Evolutionary conservation across 2,329 filamentous ascomycete species (phyloP), one percentile per base, ranked within the genome.

Genomic region (Cercospora canescens): DNA sequence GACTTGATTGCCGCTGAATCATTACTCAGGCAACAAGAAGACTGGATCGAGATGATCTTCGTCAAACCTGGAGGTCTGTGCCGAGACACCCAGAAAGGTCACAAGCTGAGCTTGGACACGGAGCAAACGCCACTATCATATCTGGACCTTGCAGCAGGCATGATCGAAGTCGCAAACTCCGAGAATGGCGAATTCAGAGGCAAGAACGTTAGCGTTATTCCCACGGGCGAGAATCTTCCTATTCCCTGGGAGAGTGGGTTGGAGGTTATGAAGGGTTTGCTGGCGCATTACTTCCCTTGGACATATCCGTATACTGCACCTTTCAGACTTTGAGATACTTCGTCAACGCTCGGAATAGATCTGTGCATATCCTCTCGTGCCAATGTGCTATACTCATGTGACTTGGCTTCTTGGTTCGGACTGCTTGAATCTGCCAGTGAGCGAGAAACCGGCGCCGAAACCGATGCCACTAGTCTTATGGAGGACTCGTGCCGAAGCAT

Each of bases 81-180:
- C 7, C 61, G 74, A 3, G 80, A 81, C 63, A 41, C 72, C 2
- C 72, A 74, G 66, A 72, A 77, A 0, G 83, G 83, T 4, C 80
- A 85, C 68, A 66, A 61, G 52, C 68, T 85, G 9, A 81, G 71
- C 28, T 58, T 81, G 0, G 72, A 74, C 37, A 71, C 78, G 7
- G 71, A 81, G 57, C 73, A 81, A 54, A 78, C 72, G 9, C 77
- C 77, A 28, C 30, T 85, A 2, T 76, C 73, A 2, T 85, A 81
- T 54, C 35, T 80, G 5, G 83, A 84, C 68, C 70, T 84, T 11
- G 77, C 81, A 1, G 82, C 79, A 1, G 82, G 70, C 0, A 85
- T 85, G 83, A 75, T 84, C 14, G 82, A 85, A 70, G 79, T 79
- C 5, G 81, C 78, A 0, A 55, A 67, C 32, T 59, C 60, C 12